Conservation (phyloP, 768 basidiomycete species). For the Tulasnella calospora region DNA sequence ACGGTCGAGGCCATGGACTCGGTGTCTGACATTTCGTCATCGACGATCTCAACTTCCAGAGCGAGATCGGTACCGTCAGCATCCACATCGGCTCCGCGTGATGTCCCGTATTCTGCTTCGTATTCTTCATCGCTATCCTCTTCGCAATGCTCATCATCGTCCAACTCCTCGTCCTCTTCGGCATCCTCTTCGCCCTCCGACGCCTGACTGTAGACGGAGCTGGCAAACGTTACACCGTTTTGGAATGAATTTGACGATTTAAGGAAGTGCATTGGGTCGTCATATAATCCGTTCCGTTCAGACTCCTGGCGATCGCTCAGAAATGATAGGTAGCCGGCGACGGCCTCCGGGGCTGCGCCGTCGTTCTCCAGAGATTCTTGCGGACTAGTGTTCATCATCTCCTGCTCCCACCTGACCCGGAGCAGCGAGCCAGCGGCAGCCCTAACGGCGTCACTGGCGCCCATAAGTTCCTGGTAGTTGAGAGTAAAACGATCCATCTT, state of each 20-base stretch:
- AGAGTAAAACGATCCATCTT: conserved; percentile 15
- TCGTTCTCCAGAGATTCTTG: neutral
- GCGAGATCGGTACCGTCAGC: neutral
- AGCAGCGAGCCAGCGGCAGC: conserved; percentile 5
- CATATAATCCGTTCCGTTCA: neutral
- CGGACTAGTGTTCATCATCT: neutral
- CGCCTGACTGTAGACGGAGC: neutral
- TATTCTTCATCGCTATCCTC: neutral
- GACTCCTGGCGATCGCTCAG: neutral
- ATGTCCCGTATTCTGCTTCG: neutral
- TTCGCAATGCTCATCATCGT: neutral
- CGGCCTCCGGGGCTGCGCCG: neutral
- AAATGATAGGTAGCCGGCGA: neutral
- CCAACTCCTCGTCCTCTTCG: neutral
- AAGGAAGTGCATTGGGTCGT: neutral
- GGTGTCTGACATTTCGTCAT: neutral
- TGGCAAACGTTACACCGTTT: neutral
- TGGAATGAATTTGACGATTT: neutral
- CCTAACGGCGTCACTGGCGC: neutral
- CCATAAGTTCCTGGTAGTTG: conserved; percentile 11
- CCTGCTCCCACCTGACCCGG: conserved; percentile 8
- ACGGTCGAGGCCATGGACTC: neutral
- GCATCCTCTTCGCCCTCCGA: neutral
- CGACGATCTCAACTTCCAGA: neutral
- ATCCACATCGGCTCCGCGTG: neutral